A percentile compares a stretch with the other conserved stretches of the same genome.
These are phyloP conservation scores for Neurospora discreta DNA, from an alignment of 495 filamentous ascomycete genomes.

Conservation along the genomic window DNA sequence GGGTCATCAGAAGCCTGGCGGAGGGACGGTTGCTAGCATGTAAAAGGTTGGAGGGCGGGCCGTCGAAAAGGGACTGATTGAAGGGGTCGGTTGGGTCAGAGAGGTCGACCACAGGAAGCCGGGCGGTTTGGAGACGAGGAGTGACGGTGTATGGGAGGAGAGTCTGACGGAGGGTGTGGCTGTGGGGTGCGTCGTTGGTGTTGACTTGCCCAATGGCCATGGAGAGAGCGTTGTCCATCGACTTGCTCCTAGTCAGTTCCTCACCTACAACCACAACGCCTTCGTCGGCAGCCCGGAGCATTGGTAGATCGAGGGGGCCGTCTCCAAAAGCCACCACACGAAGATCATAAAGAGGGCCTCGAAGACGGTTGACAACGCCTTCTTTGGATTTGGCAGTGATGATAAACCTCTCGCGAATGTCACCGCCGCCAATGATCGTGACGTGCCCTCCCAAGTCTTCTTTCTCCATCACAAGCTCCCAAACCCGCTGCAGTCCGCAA, in stretches of 20 bases:
- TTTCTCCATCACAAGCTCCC: conserved; percentile 43
- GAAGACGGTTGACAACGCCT: conserved; percentile 33
- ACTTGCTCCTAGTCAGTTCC: conserved; percentile 37
- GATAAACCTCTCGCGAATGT: conserved; percentile 38
- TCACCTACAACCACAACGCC: conserved; percentile 50
- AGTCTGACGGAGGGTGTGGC: conserved; percentile 25
- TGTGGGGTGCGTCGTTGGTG: conserved; percentile 23
- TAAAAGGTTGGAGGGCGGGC: conserved; percentile 8
- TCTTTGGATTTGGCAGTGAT: conserved; percentile 44
- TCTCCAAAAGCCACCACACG: conserved; percentile 54
- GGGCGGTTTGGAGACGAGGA: conserved; percentile 33
- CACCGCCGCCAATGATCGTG: conserved; percentile 46
- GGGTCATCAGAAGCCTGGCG: conserved; percentile 46
- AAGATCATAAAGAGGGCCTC: conserved; percentile 15
- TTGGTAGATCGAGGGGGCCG: conserved; percentile 47
- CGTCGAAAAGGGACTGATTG: not conserved
- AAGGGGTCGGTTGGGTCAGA: conserved; percentile 3
- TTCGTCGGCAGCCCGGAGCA: conserved; percentile 44
- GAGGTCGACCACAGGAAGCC: conserved; percentile 36
- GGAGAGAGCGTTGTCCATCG: conserved; percentile 41
- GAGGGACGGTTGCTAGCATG: conserved; percentile 36
- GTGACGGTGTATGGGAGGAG: conserved; percentile 32
- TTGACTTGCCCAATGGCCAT: conserved; percentile 26
- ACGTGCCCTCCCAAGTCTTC: conserved; percentile 35
- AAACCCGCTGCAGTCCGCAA: conserved; percentile 45